Evolutionary conservation across 345 rosid species (phyloP).

Genomic region (Rhodamnia rubescens): DNA sequence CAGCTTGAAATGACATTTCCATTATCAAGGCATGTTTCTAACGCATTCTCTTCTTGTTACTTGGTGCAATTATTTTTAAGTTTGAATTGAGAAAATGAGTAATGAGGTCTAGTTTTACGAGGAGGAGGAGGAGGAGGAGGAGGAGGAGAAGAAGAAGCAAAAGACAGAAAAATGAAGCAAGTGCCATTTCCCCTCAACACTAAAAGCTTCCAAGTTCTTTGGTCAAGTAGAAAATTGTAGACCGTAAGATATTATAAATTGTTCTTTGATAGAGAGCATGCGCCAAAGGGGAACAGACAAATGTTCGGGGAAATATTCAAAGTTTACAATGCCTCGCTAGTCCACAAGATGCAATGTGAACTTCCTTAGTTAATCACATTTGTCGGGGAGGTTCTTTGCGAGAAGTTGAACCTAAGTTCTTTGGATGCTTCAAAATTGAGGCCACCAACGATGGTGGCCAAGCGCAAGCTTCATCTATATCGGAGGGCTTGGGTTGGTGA

Average conservation of each 20-base stretch:
- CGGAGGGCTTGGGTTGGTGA: slow-evolving; percentile 8
- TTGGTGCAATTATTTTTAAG: not conserved
- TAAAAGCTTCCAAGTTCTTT: too few relatives aligned
- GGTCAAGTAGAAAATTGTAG: too few relatives aligned
- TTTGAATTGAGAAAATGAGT: not conserved
- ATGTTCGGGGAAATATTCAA: too few relatives aligned
- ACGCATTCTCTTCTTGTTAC: not conserved
- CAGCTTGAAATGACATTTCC: not conserved
- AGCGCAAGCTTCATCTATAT: slow-evolving; percentile 25
- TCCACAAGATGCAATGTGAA: not conserved
- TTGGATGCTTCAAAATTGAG: slow-evolving; percentile 56
- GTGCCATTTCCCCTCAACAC: too few relatives aligned
- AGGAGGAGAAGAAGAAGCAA: too few relatives aligned
- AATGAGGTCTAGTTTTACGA: not conserved
- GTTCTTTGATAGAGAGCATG: too few relatives aligned
- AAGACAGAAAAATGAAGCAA: too few relatives aligned
- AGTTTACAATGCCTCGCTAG: not conserved
- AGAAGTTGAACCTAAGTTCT: slow-evolving; percentile 61
- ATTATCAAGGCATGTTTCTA: too few relatives aligned
- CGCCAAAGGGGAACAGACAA: too few relatives aligned
- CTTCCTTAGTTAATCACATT: not conserved
- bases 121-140: too few relatives aligned
- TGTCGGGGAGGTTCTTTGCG: slow-evolving; percentile 56
- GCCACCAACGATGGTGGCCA: slow-evolving; percentile 66
- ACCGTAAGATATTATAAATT: too few relatives aligned